Evolutionary conservation across 176 grass and related monocot species (phyloP), one percentile per base, ranked within the genome.

Genomic region (Cymbopogon citratus): DNA sequence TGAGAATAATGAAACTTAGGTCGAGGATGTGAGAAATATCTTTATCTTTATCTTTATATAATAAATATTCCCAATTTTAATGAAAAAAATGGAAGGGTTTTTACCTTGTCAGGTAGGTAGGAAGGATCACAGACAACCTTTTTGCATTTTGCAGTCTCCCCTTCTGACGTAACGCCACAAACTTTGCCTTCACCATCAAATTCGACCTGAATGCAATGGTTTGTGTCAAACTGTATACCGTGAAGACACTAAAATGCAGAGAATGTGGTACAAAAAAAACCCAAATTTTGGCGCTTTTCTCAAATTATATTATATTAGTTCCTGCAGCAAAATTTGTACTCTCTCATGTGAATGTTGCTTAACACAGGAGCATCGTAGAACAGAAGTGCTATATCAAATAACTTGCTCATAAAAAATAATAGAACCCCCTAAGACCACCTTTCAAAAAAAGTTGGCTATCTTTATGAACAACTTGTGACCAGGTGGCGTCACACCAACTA

Each of bases 61-160:
- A 60, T 10, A 59, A 23, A 60, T 25, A 60, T 23, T 24, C 24
- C 56, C 56, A 60, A 60, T n/a, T 54, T 59, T 25, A 60, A 60
- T 25, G 10, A 23, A 48, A 79, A 66, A 3, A 27, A 21, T 46
- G 60, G 36, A 4, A 71, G 12, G n/a, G 23, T 38, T 63, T 39
- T 81, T 83, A 95, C 93, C 93, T 92, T 95, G 24, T 88, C 63
- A 23, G 93, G 80, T 66, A 95, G 44, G 76, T 95, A 95, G 9
- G 93, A 92, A 15, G 93, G 93, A 51, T 95, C 93, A 81, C 93
- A 95, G 7, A 95, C 93, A 80, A 95, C 87, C 35, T 95, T 92
- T 44, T 95, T 95, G 80, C 93, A 90, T 81, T 81, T 92, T 41
- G 93, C 93, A 68, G 93, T 95, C 61, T 95, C 87, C 7, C 90